Evolutionary conservation across 1,139 yeast genomes (phyloP).

Genomic region (Groenewaldozyma auringiensis): DNA sequence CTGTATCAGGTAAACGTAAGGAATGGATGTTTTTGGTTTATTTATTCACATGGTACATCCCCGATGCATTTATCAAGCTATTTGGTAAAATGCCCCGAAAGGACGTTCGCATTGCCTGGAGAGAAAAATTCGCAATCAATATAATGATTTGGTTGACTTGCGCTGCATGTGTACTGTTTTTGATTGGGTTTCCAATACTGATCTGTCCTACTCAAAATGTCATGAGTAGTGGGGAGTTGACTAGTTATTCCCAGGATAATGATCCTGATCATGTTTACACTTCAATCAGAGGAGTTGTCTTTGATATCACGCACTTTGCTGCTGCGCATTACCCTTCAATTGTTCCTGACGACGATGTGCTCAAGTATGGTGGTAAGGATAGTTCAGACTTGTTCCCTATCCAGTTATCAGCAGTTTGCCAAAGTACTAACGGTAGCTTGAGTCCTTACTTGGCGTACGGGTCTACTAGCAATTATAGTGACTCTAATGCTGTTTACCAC

Average conservation of each 20-base stretch:
- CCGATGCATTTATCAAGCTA: constrained; percentile 29
- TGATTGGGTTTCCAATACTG: constrained; percentile 36
- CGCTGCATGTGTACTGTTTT: constrained; percentile 29
- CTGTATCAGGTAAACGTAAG: constrained; percentile 24
- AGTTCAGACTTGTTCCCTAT: constrained; percentile 33
- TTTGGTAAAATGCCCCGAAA: constrained; percentile 28
- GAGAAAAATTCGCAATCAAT: constrained; percentile 38
- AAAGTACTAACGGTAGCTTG: constrained; percentile 28
- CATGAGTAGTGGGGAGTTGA: constrained; percentile 29
- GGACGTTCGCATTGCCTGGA: constrained; percentile 37
- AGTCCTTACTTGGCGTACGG: constrained; percentile 32
- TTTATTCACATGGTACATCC: constrained; percentile 35
- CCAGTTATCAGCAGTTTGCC: constrained; percentile 36
- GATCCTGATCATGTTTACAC: constrained; percentile 30
- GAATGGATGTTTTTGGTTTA: constrained; percentile 35
- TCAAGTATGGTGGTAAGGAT: constrained; percentile 34
- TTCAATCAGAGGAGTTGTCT: constrained; percentile 34
- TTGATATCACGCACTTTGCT: constrained; percentile 34
- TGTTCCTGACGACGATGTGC: constrained; percentile 30
- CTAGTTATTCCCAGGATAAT: constrained; percentile 24
- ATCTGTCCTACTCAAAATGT: constrained; percentile 37
- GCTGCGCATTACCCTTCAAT: constrained; percentile 34
- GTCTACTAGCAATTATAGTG: constrained; percentile 30
- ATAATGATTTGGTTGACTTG: constrained; percentile 36
- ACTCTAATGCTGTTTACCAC: constrained; percentile 34